Evolutionary conservation across 164 flowering plant species (phyloP).

Genomic region (Kingdonia uniflora): DNA sequence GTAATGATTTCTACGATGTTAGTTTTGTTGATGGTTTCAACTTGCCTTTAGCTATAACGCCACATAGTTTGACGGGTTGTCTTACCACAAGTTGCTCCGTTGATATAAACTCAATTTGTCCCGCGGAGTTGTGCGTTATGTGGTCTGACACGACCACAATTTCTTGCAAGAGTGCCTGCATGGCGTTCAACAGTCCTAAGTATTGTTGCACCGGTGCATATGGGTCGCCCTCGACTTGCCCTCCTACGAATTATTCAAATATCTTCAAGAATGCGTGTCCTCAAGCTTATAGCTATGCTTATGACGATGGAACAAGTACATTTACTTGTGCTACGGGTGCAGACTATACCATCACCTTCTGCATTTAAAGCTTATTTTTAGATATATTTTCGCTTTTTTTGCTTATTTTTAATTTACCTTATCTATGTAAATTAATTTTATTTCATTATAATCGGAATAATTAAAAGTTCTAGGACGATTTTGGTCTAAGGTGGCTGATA

Average conservation of each 20-base stretch:
- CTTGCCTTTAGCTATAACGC: not conserved
- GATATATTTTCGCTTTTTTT: too few species aligned
- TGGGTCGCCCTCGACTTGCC: not conserved
- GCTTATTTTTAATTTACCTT: too few species aligned
- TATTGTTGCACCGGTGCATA: slow-evolving; percentile 5
- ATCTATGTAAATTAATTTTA: too few species aligned
- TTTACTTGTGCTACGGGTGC: slow-evolving; percentile 4
- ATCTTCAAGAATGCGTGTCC: slow-evolving; percentile 7
- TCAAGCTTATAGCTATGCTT: slow-evolving; percentile 8
- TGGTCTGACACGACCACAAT: not conserved
- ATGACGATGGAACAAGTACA: slow-evolving; percentile 4
- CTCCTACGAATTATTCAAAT: slow-evolving; percentile 1
- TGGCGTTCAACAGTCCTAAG: not conserved
- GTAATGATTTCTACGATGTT: slow-evolving; percentile 6
- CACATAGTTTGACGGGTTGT: not conserved
- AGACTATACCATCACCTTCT: slow-evolving; percentile 5
- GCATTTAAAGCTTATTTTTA: not conserved
- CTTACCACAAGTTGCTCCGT: not conserved
- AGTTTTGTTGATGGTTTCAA: slow-evolving; percentile 4
- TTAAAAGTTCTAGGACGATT: too few species aligned
- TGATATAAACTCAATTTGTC: not conserved
- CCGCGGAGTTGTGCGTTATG: slow-evolving; percentile 1
- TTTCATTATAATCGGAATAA: too few species aligned
- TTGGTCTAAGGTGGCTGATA: too few species aligned
- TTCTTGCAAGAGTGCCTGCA: slow-evolving; percentile 5